Evolutionary conservation across 2,329 filamentous ascomycete species (phyloP).

Genomic region (Neospermospora avenae): DNA sequence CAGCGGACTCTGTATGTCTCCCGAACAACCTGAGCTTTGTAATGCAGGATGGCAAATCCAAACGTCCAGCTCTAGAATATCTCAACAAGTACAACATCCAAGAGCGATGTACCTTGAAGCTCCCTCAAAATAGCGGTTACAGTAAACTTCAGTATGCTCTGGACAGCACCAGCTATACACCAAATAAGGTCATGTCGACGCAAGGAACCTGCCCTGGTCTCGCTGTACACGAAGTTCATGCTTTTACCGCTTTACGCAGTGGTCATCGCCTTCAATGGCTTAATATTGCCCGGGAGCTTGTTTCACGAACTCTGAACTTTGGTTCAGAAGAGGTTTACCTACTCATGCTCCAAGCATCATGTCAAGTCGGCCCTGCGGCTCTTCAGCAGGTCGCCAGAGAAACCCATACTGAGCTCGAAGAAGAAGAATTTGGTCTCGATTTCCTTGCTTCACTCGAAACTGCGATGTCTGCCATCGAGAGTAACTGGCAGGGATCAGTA

Average conservation of each 20-base stretch:
- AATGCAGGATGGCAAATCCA: constrained; percentile 36
- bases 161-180: constrained; percentile 26
- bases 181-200: constrained; percentile 52
- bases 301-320: constrained; percentile 46
- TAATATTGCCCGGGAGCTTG: constrained; percentile 53
- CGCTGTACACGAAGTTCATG: constrained; percentile 51
- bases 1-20: constrained; percentile 41
- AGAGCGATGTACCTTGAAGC: constrained; percentile 40
- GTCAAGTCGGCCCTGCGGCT: constrained; percentile 43
- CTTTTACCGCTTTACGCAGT: constrained; percentile 45
- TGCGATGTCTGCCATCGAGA: constrained; percentile 37
- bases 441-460: constrained; percentile 37
- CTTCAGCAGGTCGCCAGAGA: constrained; percentile 27
- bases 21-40: constrained; percentile 43
- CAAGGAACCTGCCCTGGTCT: constrained; percentile 45
- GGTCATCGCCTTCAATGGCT: constrained; percentile 39
- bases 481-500: constrained; percentile 50
- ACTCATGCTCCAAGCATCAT: constrained; percentile 47
- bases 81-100: constrained; percentile 26
- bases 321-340: constrained; percentile 46
- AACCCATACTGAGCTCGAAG: constrained; percentile 38
- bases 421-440: constrained; percentile 35
- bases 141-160: constrained; percentile 29
- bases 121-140: constrained; percentile 33
- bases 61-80: constrained; percentile 20